phyloP scores from a whole-genome alignment of 495 filamentous ascomycete genomes.

The Talaromyces wortmannii region DNA sequence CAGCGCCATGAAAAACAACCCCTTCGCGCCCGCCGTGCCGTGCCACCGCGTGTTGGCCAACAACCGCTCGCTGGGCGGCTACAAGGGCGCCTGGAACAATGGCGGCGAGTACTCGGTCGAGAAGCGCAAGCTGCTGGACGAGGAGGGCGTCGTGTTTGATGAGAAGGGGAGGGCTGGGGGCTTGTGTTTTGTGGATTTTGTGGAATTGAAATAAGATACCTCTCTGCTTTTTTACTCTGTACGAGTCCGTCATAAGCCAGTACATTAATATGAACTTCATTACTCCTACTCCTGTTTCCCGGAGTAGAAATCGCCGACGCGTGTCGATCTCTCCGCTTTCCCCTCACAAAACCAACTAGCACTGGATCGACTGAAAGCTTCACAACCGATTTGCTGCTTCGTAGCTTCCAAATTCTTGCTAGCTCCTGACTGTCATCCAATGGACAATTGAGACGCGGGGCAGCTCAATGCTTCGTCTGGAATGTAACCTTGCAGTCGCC shows the following conservation, averaged over 20 bases:
- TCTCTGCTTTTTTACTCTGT: too few relatives aligned
- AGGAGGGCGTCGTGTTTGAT: constrained; percentile 25
- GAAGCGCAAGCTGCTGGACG: constrained; percentile 18
- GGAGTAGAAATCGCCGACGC: too few relatives aligned
- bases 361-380: too few relatives aligned
- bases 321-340: too few relatives aligned
- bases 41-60: constrained; percentile 35
- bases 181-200: constrained; percentile 22
- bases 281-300: too few relatives aligned
- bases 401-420: not conserved
- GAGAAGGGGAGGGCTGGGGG: constrained; percentile 18
- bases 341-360: too few relatives aligned
- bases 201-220: constrained; percentile 5
- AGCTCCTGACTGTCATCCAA: not conserved
- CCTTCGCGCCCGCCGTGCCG: constrained; percentile 58
- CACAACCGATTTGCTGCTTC: too few relatives aligned
- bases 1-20: constrained; percentile 65
- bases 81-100: constrained; percentile 14
- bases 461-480: not conserved
- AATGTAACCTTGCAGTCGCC: not conserved
- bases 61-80: constrained; percentile 13
- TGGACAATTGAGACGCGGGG: not conserved
- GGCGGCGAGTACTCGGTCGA: constrained; percentile 18
- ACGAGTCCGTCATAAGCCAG: too few relatives aligned
- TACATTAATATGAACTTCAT: too few relatives aligned